Conservation (phyloP, 495 filamentous ascomycete species). For the Ramalina peruviana region DNA sequence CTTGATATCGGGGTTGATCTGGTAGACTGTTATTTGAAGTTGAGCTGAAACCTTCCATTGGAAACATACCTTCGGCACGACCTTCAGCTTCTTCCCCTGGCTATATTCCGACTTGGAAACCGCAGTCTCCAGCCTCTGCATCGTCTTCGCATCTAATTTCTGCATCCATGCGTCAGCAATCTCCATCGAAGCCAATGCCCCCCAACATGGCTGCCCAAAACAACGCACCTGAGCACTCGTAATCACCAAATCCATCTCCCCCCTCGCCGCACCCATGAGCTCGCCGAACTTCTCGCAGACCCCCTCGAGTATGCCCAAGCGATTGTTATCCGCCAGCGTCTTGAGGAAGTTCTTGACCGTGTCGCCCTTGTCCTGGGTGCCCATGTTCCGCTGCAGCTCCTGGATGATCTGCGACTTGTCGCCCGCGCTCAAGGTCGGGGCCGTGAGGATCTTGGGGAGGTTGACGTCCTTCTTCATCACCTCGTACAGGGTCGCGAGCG, state of each 20-base stretch:
- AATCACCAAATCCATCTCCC: conserved; percentile 84
- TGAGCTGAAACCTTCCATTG: not conserved
- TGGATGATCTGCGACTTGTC: conserved; percentile 76
- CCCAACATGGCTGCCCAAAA: not conserved
- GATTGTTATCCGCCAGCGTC: conserved; percentile 90
- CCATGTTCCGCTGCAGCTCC: conserved; percentile 70
- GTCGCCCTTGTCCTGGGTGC: conserved; percentile 53
- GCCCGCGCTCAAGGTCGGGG: conserved; percentile 58
- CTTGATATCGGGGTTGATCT: conserved; percentile 89
- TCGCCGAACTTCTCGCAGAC: conserved; percentile 76
- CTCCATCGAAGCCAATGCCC: conserved; percentile 7
- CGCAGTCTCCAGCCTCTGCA: conserved; percentile 71
- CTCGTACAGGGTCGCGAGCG: conserved; percentile 53
- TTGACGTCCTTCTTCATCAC: conserved; percentile 69
- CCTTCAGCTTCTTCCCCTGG: conserved; percentile 93
- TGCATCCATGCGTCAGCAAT: conserved; percentile 17
- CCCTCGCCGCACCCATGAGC: conserved; percentile 77
- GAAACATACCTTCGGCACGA: conserved; percentile 62
- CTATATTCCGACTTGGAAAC: conserved; percentile 82
- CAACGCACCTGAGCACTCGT: conserved; percentile 72
- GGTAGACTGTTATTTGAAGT: not conserved
- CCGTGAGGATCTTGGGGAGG: conserved; percentile 56
- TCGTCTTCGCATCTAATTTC: conserved; percentile 77
- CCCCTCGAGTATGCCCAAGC: conserved; percentile 64
- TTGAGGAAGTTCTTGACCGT: conserved; percentile 87